Conservation (phyloP, 345 rosid species). For the Mangifera indica region DNA sequence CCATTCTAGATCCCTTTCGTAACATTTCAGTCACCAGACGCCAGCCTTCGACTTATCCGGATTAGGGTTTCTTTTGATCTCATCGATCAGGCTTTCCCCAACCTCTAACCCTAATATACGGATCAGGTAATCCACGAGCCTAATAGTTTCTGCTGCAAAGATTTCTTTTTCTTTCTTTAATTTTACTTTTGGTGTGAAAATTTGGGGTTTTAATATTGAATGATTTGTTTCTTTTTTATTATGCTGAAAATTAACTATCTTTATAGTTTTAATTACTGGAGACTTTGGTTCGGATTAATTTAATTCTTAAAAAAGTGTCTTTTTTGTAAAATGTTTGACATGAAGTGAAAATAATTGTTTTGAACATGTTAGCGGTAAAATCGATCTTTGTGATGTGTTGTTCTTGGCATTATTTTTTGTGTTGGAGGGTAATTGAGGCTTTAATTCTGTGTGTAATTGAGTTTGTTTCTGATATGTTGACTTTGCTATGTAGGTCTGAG, state of each 20-base stretch:
- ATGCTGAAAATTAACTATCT: neutral
- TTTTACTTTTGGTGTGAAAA: neutral
- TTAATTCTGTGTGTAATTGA: too few species aligned
- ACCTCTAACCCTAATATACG: constrained; percentile 30
- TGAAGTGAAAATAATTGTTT: too few species aligned
- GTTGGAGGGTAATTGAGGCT: too few species aligned
- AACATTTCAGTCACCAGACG: neutral
- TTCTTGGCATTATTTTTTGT: too few species aligned
- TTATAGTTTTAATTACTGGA: too few species aligned
- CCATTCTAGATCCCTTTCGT: too few species aligned
- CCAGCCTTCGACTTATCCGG: constrained; percentile 27
- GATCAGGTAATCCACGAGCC: constrained; percentile 31
- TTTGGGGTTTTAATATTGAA: neutral
- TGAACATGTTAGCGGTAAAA: too few species aligned
- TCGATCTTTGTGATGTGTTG: too few species aligned
- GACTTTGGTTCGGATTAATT: too few species aligned
- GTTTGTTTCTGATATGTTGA: neutral
- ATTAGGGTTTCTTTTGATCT: constrained; percentile 23
- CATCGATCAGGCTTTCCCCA: constrained; percentile 3
- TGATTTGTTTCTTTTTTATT: too few species aligned
- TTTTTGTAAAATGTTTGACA: too few species aligned
- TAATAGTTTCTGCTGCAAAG: neutral
- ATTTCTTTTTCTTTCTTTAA: neutral
- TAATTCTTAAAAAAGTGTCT: too few species aligned
- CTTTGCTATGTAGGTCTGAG: constrained; percentile 43